Evolutionary conservation across 352 stramenopile genomes (phyloP).

Genomic region (Globisporangium heterothallicum): DNA sequence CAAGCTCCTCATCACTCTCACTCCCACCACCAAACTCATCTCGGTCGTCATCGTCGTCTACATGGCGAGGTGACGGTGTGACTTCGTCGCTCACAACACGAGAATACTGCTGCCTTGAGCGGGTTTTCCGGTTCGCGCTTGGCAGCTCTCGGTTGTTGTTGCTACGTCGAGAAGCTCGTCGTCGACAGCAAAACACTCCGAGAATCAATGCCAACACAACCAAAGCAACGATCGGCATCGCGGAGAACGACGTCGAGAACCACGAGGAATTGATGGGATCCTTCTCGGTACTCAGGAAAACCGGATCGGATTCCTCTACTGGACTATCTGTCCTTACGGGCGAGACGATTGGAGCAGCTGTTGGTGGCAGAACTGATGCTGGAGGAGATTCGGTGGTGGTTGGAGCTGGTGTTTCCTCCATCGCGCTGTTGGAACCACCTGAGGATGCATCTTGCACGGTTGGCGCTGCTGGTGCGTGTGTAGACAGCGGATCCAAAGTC

Average conservation of each 20-base stretch:
- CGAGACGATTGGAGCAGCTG: not conserved
- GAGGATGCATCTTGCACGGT: not conserved
- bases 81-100: conserved; percentile 18
- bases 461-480: not conserved
- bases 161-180: not conserved
- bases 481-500: not conserved
- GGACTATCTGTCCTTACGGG: not conserved
- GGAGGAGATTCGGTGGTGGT: not conserved
- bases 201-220: conserved; percentile 7
- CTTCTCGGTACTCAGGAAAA: not conserved
- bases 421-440: too few species aligned
- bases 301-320: not conserved
- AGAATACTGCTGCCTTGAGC: conserved; percentile 6
- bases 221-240: conserved; percentile 12
- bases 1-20: conserved; percentile 3
- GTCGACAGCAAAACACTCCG: conserved; percentile 6
- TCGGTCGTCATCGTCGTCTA: conserved; percentile 13
- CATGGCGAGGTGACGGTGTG: conserved; percentile 2
- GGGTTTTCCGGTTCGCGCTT: not conserved
- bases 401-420: not conserved
- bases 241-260: conserved; percentile 12
- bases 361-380: not conserved
- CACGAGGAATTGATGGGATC: not conserved
- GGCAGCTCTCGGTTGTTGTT: not conserved
- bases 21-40: conserved; percentile 9